These are phyloP conservation scores for Euphrasia arctica DNA, from an alignment of 305 asterid species.

Conservation along the genomic window DNA sequence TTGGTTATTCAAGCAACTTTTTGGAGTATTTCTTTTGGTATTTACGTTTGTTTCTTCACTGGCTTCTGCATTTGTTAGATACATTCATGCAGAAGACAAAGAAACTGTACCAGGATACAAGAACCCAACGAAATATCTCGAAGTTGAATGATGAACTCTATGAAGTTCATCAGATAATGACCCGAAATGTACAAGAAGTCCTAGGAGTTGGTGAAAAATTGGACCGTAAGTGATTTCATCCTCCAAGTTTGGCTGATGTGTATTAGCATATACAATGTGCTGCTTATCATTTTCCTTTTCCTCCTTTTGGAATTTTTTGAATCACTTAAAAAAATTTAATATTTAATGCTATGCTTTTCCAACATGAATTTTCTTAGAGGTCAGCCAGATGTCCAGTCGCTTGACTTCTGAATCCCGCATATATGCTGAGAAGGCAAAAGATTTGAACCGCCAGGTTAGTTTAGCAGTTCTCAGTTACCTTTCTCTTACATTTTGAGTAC, in stretches of 20 bases:
- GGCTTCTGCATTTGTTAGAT: conserved; percentile 47
- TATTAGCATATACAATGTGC: neutral
- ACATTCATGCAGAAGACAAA: conserved; percentile 90
- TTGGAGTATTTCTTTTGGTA: conserved; percentile 6
- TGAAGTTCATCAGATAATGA: conserved; percentile 99
- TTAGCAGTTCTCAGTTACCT: conserved; percentile 12
- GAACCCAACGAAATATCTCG: conserved; percentile 84
- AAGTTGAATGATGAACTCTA: conserved; percentile 96
- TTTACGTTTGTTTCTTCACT: neutral
- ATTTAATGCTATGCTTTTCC: conserved; percentile 21
- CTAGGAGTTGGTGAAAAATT: conserved; percentile 98
- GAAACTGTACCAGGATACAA: conserved; percentile 77
- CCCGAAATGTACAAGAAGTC: conserved; percentile 97
- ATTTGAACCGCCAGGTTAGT: conserved; percentile 90
- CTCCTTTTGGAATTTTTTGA: neutral
- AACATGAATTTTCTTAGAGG: conserved; percentile 59
- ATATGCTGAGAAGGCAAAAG: conserved; percentile 77
- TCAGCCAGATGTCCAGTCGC: conserved; percentile 90
- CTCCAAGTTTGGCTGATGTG: neutral
- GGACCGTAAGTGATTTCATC: conserved; percentile 71
- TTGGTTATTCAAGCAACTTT: neutral
- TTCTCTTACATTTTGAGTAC: neutral
- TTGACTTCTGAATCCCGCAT: conserved; percentile 89
- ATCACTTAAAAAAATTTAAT: neutral
- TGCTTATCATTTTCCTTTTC: neutral